Base-by-base conservation (phyloP, 2,329 filamentous ascomycete species). In the Aspergillus pseudoterreus region DNA sequence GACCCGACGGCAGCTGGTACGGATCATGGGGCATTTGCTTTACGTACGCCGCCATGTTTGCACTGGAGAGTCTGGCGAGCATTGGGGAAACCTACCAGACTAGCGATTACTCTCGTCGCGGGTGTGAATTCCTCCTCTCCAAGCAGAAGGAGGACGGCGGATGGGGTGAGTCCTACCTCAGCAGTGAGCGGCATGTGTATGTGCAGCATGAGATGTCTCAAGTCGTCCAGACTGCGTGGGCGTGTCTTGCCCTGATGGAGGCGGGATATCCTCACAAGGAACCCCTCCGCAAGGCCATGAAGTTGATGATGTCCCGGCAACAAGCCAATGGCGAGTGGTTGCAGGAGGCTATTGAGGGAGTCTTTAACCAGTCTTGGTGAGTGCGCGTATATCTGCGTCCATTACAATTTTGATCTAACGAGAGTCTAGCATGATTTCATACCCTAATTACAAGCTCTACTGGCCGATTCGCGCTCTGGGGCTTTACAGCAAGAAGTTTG, bases 21-120 rank as follows among this genome's bases (percentile, higher is more conserved):
- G 94, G 94, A 43, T 91, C 85, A 66, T 99, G 94, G 94, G 94
- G 90, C 47, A 95, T 99, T 63, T 99, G 94, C 75, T 99, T 95
- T 71, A 96, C 92, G 0, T 99, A 99, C 67, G 94, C 92, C 1
- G 88, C 84, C 57, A 95, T 97, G 91, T 99, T 99, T 73, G 92
- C 92, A 0, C 78, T 97, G 1, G 92, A 97, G 69, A 90, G 88
- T 56, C 78, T 99, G 60, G 81, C 84, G 5, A 87, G 85, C 43
- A 83, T 90, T 4, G 92, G 92, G 5, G 91, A 97, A 72, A 88
- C 80, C 3, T 95, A 94, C 59, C 75, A 75, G 30, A 95, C 84
- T 56, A 92, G 87, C 61, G 75, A 82, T 4, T 76, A 85, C 45
- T 82, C 91, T 1, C 83, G 81, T 53, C 82, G 83, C 41, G 94